phyloP scores from a whole-genome alignment of 2,329 filamentous ascomycete species.

The Alternaria gansuensis region DNA sequence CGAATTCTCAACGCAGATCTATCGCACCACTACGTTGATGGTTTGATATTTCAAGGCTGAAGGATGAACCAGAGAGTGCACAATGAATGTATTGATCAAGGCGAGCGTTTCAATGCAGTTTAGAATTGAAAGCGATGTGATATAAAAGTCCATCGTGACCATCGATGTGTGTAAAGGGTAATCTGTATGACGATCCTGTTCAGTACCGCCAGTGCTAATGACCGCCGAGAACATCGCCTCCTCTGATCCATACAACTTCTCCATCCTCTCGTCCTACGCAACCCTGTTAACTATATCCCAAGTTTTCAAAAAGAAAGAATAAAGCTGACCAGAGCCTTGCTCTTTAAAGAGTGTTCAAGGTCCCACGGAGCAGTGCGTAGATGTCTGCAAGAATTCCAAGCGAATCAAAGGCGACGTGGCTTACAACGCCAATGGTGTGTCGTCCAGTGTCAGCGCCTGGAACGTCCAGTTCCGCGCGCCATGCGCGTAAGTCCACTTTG shows the following conservation, averaged over 20 bases:
- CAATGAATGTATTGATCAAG: no score
- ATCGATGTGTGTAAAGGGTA: neutral
- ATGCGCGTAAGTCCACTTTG: neutral
- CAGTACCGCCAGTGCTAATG: neutral
- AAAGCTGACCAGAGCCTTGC: neutral
- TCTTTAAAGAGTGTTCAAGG: neutral
- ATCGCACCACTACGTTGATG: no score
- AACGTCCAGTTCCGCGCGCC: constrained; percentile 4
- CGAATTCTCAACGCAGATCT: neutral
- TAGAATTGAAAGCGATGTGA: no score
- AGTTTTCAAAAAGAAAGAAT: neutral
- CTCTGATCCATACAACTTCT: neutral
- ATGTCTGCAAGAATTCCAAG: neutral
- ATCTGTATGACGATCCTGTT: neutral
- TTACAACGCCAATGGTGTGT: neutral
- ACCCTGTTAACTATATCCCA: neutral
- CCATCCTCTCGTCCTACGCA: neutral
- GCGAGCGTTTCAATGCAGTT: no score
- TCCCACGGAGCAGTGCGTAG: neutral
- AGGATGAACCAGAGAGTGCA: no score
- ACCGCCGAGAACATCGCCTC: neutral
- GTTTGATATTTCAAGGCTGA: no score
- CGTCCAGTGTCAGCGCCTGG: neutral
- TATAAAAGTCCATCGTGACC: neutral
- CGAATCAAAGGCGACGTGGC: neutral